Conservation (phyloP, 305 asterid genomes). For the Andrographis paniculata region DNA sequence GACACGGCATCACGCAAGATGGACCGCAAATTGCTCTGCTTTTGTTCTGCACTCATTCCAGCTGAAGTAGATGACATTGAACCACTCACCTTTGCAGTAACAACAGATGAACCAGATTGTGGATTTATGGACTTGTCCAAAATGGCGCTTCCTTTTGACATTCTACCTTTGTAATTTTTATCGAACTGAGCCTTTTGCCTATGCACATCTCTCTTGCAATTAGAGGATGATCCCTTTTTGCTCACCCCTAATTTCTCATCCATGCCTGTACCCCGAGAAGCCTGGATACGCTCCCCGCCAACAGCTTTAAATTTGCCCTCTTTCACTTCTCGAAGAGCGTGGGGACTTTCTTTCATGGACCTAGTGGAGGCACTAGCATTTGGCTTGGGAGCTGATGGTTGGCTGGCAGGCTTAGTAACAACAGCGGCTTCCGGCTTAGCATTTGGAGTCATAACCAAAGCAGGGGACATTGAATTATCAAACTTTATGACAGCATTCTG, state of each 20-base stretch:
- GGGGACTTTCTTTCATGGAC: slow-evolving; percentile 18
- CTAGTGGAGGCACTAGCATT: slow-evolving; percentile 23
- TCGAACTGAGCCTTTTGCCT: slow-evolving; percentile 62
- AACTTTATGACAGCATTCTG: no score
- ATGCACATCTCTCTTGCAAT: slow-evolving; percentile 47
- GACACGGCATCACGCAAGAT: slow-evolving; percentile 12
- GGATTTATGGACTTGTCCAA: slow-evolving; percentile 40
- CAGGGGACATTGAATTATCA: no score
- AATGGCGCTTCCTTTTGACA: slow-evolving; percentile 52
- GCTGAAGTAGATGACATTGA: slow-evolving; percentile 25
- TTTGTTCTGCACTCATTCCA: slow-evolving; percentile 24
- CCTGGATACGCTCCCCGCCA: slow-evolving; percentile 20
- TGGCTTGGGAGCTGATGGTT: no score
- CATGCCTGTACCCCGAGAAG: slow-evolving; percentile 14
- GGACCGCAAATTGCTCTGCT: slow-evolving; percentile 19
- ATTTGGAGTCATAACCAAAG: no score
- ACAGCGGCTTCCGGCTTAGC: no score
- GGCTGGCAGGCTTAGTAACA: no score
- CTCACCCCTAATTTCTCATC: slow-evolving; percentile 37
- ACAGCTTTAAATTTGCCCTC: slow-evolving; percentile 24
- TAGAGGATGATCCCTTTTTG: slow-evolving; percentile 31
- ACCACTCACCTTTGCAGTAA: slow-evolving; percentile 27
- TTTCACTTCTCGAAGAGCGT: slow-evolving; percentile 24
- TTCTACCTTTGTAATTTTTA: slow-evolving; percentile 47
- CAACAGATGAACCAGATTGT: slow-evolving; percentile 33